Evolutionary conservation across 2,329 filamentous ascomycete genomes (phyloP).

Genomic region (Calonectria crousiana): DNA sequence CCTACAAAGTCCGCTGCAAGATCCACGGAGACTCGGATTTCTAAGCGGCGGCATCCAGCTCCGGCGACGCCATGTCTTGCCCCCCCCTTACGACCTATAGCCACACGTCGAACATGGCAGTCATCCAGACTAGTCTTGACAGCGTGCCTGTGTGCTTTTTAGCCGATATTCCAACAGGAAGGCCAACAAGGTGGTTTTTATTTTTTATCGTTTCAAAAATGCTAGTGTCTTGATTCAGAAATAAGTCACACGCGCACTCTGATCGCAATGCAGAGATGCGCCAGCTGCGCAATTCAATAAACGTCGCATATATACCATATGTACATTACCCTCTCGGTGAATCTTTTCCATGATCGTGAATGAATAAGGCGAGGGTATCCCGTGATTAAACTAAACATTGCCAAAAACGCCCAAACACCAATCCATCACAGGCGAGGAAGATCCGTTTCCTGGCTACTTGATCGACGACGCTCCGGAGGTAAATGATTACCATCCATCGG

Average conservation of each 20-base stretch:
- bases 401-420: not conserved
- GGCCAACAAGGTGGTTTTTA: not conserved
- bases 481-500: slow-evolving; percentile 42
- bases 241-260: not conserved
- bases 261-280: not conserved
- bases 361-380: slow-evolving; percentile 21
- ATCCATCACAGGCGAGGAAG: slow-evolving; percentile 50
- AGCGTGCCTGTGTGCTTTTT: not conserved
- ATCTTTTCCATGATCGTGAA: slow-evolving; percentile 11
- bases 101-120: not conserved
- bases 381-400: slow-evolving; percentile 20
- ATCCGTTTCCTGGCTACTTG: slow-evolving; percentile 51
- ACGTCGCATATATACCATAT: not conserved
- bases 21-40: slow-evolving; percentile 14
- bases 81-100: not conserved
- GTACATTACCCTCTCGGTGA: not conserved
- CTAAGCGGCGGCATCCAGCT: slow-evolving; percentile 8
- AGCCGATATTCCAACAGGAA: not conserved
- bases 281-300: not conserved
- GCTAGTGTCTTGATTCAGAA: not conserved
- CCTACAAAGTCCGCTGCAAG: slow-evolving; percentile 26
- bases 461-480: slow-evolving; percentile 52
- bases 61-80: not conserved
- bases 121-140: not conserved
- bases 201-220: not conserved